Evolutionary conservation across 352 stramenopile genomes (phyloP).

Genomic region (Phytopythium litorale): DNA sequence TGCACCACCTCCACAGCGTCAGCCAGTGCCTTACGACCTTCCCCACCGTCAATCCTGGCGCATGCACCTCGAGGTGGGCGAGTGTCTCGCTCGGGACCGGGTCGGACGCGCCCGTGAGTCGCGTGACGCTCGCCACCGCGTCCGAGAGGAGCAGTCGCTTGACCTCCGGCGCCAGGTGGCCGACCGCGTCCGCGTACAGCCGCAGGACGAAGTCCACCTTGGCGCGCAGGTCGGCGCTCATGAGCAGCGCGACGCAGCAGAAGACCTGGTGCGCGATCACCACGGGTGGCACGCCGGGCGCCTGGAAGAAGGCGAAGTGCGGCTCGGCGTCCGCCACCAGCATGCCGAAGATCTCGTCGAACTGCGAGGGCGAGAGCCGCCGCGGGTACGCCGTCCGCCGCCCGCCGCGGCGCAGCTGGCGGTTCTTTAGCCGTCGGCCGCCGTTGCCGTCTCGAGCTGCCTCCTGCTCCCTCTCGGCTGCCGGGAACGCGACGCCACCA

Average conservation of each 20-base stretch:
- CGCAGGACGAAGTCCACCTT: conserved; percentile 61
- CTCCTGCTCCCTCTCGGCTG: neutral
- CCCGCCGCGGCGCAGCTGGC: neutral
- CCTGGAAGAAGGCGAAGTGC: conserved; percentile 65
- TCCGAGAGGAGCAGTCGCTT: conserved; percentile 44
- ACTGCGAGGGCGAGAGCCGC: conserved; percentile 40
- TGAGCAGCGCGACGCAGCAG: conserved; percentile 49
- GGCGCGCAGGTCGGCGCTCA: conserved; percentile 41
- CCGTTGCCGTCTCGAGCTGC: neutral
- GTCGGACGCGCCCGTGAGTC: conserved; percentile 35
- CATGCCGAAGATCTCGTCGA: conserved; percentile 78
- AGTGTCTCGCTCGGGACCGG: conserved; percentile 23
- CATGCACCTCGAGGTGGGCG: conserved; percentile 16
- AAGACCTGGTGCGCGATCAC: conserved; percentile 59
- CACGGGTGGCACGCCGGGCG: conserved; percentile 12
- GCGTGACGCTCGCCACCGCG: conserved; percentile 32
- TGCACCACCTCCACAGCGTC: conserved; percentile 7
- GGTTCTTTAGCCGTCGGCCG: neutral
- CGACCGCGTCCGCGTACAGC: conserved; percentile 47
- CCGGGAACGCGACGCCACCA: neutral
- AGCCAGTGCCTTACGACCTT: neutral
- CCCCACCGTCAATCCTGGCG: neutral
- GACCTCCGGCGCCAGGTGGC: conserved; percentile 32
- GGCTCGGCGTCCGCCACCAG: conserved; percentile 57
- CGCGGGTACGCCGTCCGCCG: conserved; percentile 29